Conservation (phyloP, 345 rosid genomes). For the Turritis glabra region DNA sequence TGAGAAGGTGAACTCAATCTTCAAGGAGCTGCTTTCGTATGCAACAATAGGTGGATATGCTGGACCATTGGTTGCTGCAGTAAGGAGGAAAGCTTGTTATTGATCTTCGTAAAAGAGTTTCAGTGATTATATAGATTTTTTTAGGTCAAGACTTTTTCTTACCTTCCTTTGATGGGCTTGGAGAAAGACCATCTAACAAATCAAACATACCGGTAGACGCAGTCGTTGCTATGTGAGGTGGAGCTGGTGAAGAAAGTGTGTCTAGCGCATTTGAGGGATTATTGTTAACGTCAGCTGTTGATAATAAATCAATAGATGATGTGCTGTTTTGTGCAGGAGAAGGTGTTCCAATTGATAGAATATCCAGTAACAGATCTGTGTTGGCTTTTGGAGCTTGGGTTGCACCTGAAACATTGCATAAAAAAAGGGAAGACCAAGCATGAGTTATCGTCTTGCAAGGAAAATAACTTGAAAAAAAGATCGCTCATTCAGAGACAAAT, state of each 20-base stretch:
- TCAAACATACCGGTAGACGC: constrained; percentile 63
- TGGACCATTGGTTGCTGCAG: constrained; percentile 75
- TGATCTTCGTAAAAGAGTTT: constrained; percentile 10
- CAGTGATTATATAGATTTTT: constrained; percentile 20
- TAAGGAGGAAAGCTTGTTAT: neutral
- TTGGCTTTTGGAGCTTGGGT: constrained; percentile 70
- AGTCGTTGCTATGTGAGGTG: constrained; percentile 45
- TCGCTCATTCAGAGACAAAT: constrained; percentile 3
- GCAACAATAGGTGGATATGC: constrained; percentile 75
- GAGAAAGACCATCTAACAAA: constrained; percentile 81
- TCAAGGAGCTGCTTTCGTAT: constrained; percentile 80
- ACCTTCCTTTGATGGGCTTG: constrained; percentile 68
- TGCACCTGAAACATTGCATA: constrained; percentile 43
- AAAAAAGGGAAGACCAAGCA: neutral
- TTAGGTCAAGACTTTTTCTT: constrained; percentile 24
- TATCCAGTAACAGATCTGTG: constrained; percentile 82
- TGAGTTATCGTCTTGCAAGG: constrained; percentile 1
- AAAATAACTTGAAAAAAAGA: neutral
- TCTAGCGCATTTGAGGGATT: constrained; percentile 48
- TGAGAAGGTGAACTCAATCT: constrained; percentile 74
- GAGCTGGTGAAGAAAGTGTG: constrained; percentile 50
- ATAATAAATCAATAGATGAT: constrained; percentile 60
- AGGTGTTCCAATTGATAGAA: constrained; percentile 79
- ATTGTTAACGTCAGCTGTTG: constrained; percentile 48
- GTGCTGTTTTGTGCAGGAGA: constrained; percentile 60